phyloP scores from a whole-genome alignment of 345 rosid genomes.

The Erysimum cheiranthoides region DNA sequence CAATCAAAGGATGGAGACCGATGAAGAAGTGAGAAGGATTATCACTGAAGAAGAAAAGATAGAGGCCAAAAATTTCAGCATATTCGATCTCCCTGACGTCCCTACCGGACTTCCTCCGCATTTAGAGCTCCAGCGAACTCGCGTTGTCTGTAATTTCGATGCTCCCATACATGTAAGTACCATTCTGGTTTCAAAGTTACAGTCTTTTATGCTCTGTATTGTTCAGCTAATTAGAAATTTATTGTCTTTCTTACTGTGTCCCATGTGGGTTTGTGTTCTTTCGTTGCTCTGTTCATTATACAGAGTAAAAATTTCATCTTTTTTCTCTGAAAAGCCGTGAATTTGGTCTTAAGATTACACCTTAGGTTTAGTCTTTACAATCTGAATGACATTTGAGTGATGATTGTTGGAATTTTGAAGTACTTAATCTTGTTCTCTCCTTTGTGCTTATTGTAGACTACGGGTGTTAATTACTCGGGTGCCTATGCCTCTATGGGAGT shows the following conservation, averaged over 20 bases:
- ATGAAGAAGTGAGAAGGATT: background rate
- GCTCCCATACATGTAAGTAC: conserved; percentile 76
- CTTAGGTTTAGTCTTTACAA: conserved; percentile 3
- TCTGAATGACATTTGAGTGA: background rate
- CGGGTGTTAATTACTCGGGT: conserved; percentile 66
- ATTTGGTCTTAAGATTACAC: conserved; percentile 18
- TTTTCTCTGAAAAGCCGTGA: background rate
- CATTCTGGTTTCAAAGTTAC: background rate
- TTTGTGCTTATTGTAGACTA: conserved; percentile 58
- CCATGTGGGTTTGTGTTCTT: no score
- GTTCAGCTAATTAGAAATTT: background rate
- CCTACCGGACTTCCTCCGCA: conserved; percentile 75
- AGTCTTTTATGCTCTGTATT: background rate
- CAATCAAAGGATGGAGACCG: background rate
- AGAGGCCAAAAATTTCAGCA: conserved; percentile 42
- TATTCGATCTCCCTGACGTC: conserved; percentile 70
- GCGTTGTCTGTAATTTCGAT: conserved; percentile 66
- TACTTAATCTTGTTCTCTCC: no score
- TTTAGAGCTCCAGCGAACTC: conserved; percentile 71
- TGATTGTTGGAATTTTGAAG: no score
- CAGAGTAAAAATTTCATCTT: background rate
- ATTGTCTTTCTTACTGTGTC: background rate
- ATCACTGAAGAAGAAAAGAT: conserved; percentile 33
- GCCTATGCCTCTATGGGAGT: conserved; percentile 79
- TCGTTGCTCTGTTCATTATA: background rate